Evolutionary conservation across 2,329 filamentous ascomycete genomes (phyloP).

Genomic region (Chalaropsis ovoidea): DNA sequence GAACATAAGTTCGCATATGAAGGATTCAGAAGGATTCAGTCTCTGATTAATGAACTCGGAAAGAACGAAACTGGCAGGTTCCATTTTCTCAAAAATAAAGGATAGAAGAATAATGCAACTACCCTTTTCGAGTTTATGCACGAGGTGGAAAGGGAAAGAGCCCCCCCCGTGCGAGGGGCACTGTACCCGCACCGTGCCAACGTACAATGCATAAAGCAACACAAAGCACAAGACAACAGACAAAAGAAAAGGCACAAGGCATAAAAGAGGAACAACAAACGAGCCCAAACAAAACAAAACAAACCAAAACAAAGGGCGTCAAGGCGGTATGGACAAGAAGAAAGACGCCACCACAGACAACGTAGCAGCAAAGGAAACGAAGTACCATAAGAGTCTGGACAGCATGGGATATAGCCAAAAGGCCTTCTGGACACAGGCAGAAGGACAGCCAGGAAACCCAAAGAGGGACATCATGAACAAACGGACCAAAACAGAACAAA

Average conservation of each 20-base stretch:
- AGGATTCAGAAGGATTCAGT: background rate
- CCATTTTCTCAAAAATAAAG: background rate
- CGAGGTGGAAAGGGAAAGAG: background rate
- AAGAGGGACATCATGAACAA: conserved; percentile 3
- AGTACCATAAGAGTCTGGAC: no score
- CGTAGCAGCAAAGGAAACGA: background rate
- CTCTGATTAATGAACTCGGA: background rate
- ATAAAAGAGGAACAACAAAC: background rate
- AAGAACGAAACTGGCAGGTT: conserved; percentile 11
- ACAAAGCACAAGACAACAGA: no score
- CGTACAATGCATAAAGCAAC: background rate
- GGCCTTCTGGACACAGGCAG: background rate
- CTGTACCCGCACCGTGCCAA: conserved; percentile 5
- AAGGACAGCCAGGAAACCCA: background rate
- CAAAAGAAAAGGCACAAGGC: no score
- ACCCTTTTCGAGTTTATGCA: conserved; percentile 5
- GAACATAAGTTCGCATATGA: conserved; percentile 12
- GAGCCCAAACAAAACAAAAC: background rate
- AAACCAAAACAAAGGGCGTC: background rate
- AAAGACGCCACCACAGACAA: background rate
- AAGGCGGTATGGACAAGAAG: conserved; percentile 4
- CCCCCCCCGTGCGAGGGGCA: no score
- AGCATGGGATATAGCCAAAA: background rate
- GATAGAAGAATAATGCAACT: conserved; percentile 12
- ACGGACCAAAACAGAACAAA: background rate